A percentile compares a stretch with the other conserved stretches of the same genome.
Conservation (phyloP, 2,329 filamentous ascomycete species). For the Cytospora schulzeri region DNA sequence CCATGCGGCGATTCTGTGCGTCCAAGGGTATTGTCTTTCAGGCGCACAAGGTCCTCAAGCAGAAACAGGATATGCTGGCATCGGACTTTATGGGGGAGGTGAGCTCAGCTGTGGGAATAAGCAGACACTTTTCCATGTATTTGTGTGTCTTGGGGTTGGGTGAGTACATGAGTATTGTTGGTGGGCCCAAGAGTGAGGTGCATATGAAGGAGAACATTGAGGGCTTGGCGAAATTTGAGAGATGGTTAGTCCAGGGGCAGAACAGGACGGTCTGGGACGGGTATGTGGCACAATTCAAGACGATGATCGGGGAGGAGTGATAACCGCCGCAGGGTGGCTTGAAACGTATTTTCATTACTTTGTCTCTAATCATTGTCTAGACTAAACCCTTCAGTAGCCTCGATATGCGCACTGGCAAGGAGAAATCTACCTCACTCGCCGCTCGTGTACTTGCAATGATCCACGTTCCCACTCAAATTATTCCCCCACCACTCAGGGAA, state of each 20-base stretch:
- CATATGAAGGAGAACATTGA: conserved; percentile 11
- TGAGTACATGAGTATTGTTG: background rate
- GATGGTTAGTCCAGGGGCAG: background rate
- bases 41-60: conserved; percentile 1
- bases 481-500: conserved; percentile 30
- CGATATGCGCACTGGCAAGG: too few relatives aligned
- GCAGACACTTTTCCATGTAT: conserved; percentile 6
- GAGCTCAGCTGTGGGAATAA: background rate
- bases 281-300: conserved; percentile 1
- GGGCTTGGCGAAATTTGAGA: background rate
- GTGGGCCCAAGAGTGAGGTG: conserved; percentile 1
- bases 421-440: background rate
- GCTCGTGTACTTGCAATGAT: too few relatives aligned
- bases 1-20: background rate
- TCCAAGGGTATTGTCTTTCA: background rate
- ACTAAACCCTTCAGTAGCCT: too few relatives aligned
- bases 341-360: background rate
- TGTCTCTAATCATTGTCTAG: background rate
- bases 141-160: conserved; percentile 3
- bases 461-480: conserved; percentile 24
- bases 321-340: background rate
- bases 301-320: conserved; percentile 3
- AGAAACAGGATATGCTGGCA: background rate
- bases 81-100: conserved; percentile 1
- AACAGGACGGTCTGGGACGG: background rate